Conservation (phyloP, 768 basidiomycete genomes). For the Baorangia bicolor region DNA sequence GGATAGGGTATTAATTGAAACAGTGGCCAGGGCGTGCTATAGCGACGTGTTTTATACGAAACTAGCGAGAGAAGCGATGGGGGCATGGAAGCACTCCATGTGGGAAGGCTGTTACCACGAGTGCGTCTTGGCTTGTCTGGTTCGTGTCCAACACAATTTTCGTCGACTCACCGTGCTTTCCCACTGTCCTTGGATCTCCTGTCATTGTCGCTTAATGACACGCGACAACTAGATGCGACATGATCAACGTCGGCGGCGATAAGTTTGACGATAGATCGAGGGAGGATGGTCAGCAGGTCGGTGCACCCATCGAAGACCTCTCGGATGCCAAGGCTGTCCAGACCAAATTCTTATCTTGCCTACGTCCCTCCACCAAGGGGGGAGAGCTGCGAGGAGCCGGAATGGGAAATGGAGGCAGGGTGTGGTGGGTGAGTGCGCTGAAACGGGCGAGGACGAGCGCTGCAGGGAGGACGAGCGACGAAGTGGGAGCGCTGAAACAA, state of each 20-base stretch:
- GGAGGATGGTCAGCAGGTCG: conserved; percentile 60
- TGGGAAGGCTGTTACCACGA: conserved; percentile 84
- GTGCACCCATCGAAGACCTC: conserved; percentile 45
- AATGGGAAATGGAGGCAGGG: too few relatives aligned
- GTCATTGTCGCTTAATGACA: background rate
- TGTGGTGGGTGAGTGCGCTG: too few relatives aligned
- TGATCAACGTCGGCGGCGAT: conserved; percentile 23
- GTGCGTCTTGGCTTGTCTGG: conserved; percentile 45
- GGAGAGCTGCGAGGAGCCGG: too few relatives aligned
- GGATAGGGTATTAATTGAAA: background rate
- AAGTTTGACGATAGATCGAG: conserved; percentile 55
- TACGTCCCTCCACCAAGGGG: background rate
- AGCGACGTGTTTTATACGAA: conserved; percentile 64
- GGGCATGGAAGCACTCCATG: conserved; percentile 64
- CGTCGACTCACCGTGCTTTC: background rate
- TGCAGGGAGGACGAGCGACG: too few relatives aligned
- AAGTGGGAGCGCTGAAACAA: too few relatives aligned
- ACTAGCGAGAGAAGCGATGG: conserved; percentile 76
- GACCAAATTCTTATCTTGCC: conserved; percentile 17
- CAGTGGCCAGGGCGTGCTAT: conserved; percentile 78
- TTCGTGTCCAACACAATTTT: background rate
- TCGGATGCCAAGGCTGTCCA: conserved; percentile 13
- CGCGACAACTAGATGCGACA: conserved; percentile 21
- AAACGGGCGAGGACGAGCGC: too few relatives aligned
- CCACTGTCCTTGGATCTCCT: background rate